Evolutionary conservation across 176 grass and related monocot genomes (phyloP).

Genomic region (Ensete ventricosum): DNA sequence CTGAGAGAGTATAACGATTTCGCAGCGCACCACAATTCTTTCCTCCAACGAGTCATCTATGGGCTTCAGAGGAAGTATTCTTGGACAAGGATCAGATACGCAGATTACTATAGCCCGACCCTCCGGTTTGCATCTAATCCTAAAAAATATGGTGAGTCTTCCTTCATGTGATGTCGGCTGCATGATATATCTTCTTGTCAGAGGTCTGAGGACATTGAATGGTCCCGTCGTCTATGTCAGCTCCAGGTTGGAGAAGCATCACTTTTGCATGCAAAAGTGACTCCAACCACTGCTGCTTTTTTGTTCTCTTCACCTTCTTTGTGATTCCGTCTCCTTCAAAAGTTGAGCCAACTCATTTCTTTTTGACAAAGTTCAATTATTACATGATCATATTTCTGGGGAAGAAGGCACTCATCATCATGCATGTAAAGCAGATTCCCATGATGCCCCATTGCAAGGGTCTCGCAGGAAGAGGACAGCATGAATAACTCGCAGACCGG

Average conservation of each 20-base stretch:
- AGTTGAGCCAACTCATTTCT: too few species aligned
- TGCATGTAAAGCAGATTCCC: too few species aligned
- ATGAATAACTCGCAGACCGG: neutral
- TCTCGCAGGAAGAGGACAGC: too few species aligned
- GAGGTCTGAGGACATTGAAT: neutral
- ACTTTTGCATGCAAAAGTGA: too few species aligned
- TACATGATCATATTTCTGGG: too few species aligned
- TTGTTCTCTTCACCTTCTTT: too few species aligned
- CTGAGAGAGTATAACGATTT: conserved; percentile 65
- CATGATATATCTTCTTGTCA: neutral
- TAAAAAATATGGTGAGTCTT: conserved; percentile 59
- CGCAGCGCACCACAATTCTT: conserved; percentile 59
- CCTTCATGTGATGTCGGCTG: neutral
- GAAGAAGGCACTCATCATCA: too few species aligned
- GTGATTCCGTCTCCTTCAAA: too few species aligned
- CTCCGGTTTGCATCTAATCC: conserved; percentile 66
- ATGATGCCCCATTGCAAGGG: too few species aligned
- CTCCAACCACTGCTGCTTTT: too few species aligned
- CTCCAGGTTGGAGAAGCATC: too few species aligned
- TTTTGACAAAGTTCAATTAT: too few species aligned
- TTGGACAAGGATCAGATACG: conserved; percentile 66
- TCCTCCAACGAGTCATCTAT: conserved; percentile 43
- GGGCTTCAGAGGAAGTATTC: conserved; percentile 46
- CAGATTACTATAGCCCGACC: conserved; percentile 66
- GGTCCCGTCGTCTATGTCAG: neutral